Conservation (phyloP, 2,329 filamentous ascomycete genomes). For the Microdochium bolleyi region DNA sequence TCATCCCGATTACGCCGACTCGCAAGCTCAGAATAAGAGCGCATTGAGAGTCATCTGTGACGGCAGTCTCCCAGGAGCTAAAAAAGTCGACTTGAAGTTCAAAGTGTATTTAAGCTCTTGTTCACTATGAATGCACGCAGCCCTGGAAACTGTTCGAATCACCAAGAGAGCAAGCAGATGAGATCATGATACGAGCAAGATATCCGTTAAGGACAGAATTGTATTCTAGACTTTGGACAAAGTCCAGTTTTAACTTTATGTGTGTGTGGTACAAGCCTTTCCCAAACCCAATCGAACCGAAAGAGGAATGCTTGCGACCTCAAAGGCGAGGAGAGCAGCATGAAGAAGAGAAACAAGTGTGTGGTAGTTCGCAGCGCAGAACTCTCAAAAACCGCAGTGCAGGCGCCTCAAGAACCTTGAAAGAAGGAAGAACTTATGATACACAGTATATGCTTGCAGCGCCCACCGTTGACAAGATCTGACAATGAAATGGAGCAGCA, state of each 20-base stretch:
- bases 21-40: no score
- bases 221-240: not conserved
- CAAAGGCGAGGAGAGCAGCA: not conserved
- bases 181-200: not conserved
- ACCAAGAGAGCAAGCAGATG: not conserved
- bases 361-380: no score
- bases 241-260: not conserved
- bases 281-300: not conserved
- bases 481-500: no score
- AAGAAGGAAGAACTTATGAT: no score
- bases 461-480: no score
- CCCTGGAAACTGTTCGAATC: not conserved
- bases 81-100: no score
- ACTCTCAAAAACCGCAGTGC: no score
- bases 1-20: no score
- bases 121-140: not conserved
- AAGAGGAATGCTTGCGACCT: not conserved
- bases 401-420: no score
- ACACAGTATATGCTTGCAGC: not conserved
- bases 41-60: no score
- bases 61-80: no score
- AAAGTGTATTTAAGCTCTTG: no score
- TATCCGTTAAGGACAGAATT: not conserved
- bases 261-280: not conserved
- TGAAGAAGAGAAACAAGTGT: not conserved